Conservation (phyloP, 345 rosid genomes). For the Geranium rotundifolium region DNA sequence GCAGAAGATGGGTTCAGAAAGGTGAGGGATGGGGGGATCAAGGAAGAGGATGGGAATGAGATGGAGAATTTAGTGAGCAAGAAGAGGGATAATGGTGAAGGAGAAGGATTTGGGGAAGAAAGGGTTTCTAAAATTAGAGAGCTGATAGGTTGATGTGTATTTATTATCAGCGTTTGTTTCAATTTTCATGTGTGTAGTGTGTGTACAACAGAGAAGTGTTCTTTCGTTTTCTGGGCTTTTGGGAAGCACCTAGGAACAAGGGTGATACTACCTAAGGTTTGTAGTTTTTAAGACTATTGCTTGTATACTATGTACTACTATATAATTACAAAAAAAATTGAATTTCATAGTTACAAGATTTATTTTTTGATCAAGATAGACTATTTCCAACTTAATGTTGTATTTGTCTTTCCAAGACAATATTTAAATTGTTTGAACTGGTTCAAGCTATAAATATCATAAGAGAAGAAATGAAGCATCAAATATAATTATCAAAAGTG, state of each 20-base stretch:
- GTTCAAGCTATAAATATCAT: too few relatives aligned
- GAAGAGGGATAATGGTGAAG: background rate
- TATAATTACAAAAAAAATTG: background rate
- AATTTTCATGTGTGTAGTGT: background rate
- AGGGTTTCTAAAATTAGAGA: constrained; percentile 15
- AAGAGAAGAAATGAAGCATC: too few relatives aligned
- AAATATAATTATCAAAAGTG: too few relatives aligned
- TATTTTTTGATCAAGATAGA: too few relatives aligned
- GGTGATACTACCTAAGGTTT: background rate
- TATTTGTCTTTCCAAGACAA: too few relatives aligned
- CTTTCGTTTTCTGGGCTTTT: background rate
- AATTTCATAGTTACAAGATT: background rate
- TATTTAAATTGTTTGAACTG: too few relatives aligned
- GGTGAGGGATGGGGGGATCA: background rate
- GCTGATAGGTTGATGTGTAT: constrained; percentile 4
- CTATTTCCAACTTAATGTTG: too few relatives aligned
- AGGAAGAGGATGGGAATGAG: background rate
- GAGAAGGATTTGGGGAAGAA: constrained; percentile 17
- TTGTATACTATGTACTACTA: background rate
- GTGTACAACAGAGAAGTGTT: background rate
- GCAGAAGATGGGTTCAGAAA: constrained; percentile 8
- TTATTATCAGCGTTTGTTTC: background rate
- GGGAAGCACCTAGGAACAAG: background rate
- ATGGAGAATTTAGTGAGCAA: background rate
- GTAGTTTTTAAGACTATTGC: background rate